A percentile compares a stretch with the other conserved stretches of the same genome.
These are phyloP conservation scores for Tranzscheliella williamsii DNA, from an alignment of 1,284 basidiomycete genomes.

Conservation along the genomic window DNA sequence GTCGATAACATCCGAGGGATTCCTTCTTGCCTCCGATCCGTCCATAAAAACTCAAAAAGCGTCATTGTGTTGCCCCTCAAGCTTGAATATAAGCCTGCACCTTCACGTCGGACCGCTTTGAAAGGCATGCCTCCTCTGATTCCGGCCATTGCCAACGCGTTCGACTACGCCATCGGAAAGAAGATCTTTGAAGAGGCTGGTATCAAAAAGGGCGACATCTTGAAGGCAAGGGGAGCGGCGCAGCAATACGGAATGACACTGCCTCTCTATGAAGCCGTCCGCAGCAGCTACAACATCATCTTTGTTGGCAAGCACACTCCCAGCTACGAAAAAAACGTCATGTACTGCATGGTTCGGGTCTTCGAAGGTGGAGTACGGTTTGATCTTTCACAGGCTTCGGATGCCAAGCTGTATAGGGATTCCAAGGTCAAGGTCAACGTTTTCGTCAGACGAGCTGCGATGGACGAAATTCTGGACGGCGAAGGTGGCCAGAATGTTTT, in stretches of 20 bases:
- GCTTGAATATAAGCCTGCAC: slow-evolving; percentile 10
- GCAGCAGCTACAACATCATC: slow-evolving; percentile 28
- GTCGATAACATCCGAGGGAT: slow-evolving; percentile 17
- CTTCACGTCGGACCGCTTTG: slow-evolving; percentile 3
- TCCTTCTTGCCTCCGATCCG: slow-evolving; percentile 3
- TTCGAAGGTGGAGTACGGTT: slow-evolving; percentile 22
- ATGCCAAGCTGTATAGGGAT: slow-evolving; percentile 16
- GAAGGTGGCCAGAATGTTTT: background rate
- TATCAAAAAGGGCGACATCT: slow-evolving; percentile 12
- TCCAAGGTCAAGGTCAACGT: slow-evolving; percentile 13
- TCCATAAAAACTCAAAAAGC: background rate
- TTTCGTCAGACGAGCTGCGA: slow-evolving; percentile 15
- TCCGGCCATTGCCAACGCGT: slow-evolving; percentile 1
- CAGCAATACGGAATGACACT: slow-evolving; percentile 11
- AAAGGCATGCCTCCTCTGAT: slow-evolving; percentile 2
- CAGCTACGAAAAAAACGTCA: slow-evolving; percentile 16
- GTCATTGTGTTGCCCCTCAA: slow-evolving; percentile 16
- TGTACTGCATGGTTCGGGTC: slow-evolving; percentile 18
- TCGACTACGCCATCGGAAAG: slow-evolving; percentile 9
- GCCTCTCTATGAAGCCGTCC: slow-evolving; percentile 10
- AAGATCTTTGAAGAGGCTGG: slow-evolving; percentile 7
- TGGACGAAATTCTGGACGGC: slow-evolving; percentile 5
- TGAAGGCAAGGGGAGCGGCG: slow-evolving; percentile 11
- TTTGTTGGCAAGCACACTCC: slow-evolving; percentile 12
- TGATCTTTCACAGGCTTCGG: slow-evolving; percentile 1